Conservation (phyloP, 1,284 basidiomycete genomes). For the Termitomyces sp. region DNA sequence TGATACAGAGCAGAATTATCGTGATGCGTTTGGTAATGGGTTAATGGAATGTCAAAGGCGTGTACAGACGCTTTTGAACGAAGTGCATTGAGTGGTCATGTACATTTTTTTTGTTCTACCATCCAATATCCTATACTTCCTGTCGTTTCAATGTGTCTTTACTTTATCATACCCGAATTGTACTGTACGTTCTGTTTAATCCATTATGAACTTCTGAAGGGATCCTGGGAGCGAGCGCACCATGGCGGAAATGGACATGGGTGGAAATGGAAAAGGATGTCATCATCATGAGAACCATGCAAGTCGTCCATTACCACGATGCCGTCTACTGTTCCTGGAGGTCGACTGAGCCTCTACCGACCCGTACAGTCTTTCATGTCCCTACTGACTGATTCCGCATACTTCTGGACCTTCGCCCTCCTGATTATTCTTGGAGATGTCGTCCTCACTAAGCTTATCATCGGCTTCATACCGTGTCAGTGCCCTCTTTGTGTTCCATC, state of each 20-base stretch:
- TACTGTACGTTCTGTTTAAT: neutral
- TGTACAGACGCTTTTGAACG: constrained; percentile 9
- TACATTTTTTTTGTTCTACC: neutral
- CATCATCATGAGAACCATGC: neutral
- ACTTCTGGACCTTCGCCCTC: constrained; percentile 61
- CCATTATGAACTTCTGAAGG: neutral
- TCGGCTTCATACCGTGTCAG: constrained; percentile 78
- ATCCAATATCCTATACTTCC: neutral
- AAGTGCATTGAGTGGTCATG: neutral
- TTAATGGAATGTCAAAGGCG: constrained; percentile 34
- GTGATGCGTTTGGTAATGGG: constrained; percentile 41
- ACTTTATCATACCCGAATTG: neutral
- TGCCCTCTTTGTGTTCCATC: constrained; percentile 14
- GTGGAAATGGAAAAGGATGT: constrained; percentile 2
- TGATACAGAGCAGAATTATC: constrained; percentile 41
- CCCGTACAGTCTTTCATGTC: constrained; percentile 11
- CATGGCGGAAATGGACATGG: constrained; percentile 1
- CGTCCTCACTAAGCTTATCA: constrained; percentile 70
- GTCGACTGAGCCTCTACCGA: constrained; percentile 14
- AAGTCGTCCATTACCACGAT: neutral
- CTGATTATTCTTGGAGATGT: constrained; percentile 71
- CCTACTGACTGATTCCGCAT: constrained; percentile 53
- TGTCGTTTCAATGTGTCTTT: neutral
- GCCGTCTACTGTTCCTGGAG: constrained; percentile 17
- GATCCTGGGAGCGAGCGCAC: neutral